A percentile compares a stretch with the other conserved stretches of the same genome.
phyloP scores from a whole-genome alignment of 805 yeast species.

The Kockiozyma suomiensis region DNA sequence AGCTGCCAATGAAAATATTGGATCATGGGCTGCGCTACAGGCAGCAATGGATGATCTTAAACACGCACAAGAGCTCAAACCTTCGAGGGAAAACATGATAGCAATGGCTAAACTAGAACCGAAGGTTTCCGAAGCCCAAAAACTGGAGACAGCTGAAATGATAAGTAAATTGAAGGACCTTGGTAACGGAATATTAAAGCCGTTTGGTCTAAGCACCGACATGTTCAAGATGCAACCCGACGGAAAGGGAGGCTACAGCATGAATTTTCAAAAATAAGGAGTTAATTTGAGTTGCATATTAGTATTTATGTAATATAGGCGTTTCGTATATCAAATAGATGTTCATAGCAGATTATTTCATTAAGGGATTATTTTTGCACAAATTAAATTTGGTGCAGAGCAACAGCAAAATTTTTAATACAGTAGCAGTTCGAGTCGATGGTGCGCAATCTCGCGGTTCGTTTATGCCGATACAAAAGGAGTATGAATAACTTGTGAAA shows the following conservation, averaged over 20 bases:
- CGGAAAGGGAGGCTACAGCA: constrained; percentile 35
- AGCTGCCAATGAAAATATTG: constrained; percentile 52
- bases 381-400: too few species aligned
- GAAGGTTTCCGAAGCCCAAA: constrained; percentile 35
- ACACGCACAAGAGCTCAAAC: constrained; percentile 22
- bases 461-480: neutral
- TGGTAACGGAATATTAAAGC: constrained; percentile 40
- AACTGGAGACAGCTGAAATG: constrained; percentile 39
- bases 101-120: constrained; percentile 28
- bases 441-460: neutral
- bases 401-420: neutral
- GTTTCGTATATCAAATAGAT: neutral
- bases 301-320: neutral
- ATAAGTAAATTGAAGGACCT: constrained; percentile 41
- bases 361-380: too few species aligned
- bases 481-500: neutral
- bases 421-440: neutral
- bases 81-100: constrained; percentile 11
- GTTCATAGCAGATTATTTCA: neutral
- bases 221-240: constrained; percentile 38
- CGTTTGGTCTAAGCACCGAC: constrained; percentile 41
- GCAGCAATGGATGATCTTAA: constrained; percentile 37
- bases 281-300: neutral
- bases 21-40: constrained; percentile 39
- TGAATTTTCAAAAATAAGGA: constrained; percentile 21